Conservation (phyloP, 805 yeast species). For the Wickerhamomyces alni region DNA sequence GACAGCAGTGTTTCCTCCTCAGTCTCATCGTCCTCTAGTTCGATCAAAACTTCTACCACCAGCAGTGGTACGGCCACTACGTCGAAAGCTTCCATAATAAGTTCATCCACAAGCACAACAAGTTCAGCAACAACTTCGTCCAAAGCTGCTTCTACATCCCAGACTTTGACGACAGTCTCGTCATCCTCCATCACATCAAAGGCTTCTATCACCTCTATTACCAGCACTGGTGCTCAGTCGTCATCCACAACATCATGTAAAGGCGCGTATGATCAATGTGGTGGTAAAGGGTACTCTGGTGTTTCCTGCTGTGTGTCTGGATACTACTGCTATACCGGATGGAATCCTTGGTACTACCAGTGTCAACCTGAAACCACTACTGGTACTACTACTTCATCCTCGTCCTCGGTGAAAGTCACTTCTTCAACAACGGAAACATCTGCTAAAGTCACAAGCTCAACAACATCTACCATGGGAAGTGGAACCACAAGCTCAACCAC, state of each 20-base stretch:
- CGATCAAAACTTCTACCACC: not conserved
- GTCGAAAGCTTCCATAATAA: not conserved
- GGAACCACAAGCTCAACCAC: not conserved
- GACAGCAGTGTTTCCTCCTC: slow-evolving; percentile 5
- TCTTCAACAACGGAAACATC: too few relatives aligned
- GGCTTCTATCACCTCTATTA: too few relatives aligned
- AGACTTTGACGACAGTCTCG: too few relatives aligned
- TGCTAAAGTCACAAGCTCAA: too few relatives aligned
- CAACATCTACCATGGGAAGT: not conserved
- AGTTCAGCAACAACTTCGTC: too few relatives aligned
- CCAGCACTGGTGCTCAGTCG: too few relatives aligned
- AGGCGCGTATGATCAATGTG: slow-evolving; percentile 12
- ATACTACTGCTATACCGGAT: not conserved
- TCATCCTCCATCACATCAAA: too few relatives aligned
- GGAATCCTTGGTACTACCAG: not conserved
- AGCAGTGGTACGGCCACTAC: not conserved
- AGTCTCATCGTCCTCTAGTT: not conserved
- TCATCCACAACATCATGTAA: slow-evolving; percentile 1
- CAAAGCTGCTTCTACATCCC: too few relatives aligned
- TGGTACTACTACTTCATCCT: not conserved
- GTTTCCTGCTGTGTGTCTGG: slow-evolving; percentile 11
- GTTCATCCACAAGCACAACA: not conserved
- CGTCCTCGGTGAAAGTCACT: not conserved
- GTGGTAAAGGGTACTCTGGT: slow-evolving; percentile 10
- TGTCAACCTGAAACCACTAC: not conserved